Conservation (phyloP, 257 asterid genomes). For the Phtheirospermum japonicum region DNA sequence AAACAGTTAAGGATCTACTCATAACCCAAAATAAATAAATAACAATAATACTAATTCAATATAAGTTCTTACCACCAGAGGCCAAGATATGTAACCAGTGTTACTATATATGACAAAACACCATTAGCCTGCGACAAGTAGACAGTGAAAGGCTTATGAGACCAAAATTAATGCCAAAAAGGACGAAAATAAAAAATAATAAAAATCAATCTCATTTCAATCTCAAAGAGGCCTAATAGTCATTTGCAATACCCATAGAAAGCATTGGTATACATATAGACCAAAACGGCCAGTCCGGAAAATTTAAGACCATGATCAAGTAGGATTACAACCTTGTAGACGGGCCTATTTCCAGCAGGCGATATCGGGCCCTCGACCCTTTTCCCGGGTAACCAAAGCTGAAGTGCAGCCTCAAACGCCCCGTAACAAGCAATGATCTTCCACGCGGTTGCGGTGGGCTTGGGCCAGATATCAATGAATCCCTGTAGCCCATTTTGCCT, state of each 20-base stretch:
- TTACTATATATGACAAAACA: constrained; percentile 73
- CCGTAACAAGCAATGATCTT: constrained; percentile 74
- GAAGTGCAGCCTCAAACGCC: constrained; percentile 87
- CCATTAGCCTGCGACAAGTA: constrained; percentile 77
- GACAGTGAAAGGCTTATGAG: constrained; percentile 20
- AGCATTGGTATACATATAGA: neutral
- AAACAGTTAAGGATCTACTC: constrained; percentile 21
- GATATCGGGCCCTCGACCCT: constrained; percentile 87
- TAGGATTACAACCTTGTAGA: constrained; percentile 66
- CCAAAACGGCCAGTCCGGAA: neutral
- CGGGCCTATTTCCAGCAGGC: constrained; percentile 81
- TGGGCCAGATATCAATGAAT: constrained; percentile 71
- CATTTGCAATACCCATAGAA: neutral
- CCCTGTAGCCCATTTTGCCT: constrained; percentile 72
- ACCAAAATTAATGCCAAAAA: constrained; percentile 11
- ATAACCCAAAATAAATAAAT: constrained; percentile 17
- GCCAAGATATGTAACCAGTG: constrained; percentile 63
- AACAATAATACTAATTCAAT: constrained; percentile 10
- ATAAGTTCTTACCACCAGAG: constrained; percentile 80
- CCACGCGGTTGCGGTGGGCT: constrained; percentile 71
- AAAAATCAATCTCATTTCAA: too few relatives aligned
- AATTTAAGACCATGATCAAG: neutral
- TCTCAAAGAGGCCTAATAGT: neutral
- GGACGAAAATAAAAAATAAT: too few relatives aligned
- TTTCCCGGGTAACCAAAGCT: constrained; percentile 86